Conservation (phyloP, 768 basidiomycete genomes). For the Lactarius evosmus region DNA sequence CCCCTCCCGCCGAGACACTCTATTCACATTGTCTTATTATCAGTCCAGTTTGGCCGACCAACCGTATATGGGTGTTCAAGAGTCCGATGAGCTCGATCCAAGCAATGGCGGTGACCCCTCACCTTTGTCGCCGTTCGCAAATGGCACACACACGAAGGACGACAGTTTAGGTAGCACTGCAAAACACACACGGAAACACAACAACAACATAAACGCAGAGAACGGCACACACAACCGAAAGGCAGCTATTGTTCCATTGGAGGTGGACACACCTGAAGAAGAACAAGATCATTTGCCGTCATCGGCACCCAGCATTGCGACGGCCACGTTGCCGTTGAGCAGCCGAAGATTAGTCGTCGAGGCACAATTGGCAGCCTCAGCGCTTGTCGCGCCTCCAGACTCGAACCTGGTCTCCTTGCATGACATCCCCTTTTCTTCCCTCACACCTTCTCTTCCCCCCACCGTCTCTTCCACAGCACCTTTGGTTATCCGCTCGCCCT, state of each 20-base stretch:
- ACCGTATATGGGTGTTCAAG: constrained; percentile 30
- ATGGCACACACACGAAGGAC: neutral
- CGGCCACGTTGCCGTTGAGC: constrained; percentile 12
- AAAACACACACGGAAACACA: constrained; percentile 14
- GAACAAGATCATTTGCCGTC: neutral
- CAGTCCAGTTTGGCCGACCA: constrained; percentile 49
- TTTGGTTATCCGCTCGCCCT: neutral
- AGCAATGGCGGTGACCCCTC: constrained; percentile 16
- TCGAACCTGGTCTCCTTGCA: neutral
- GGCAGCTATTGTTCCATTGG: constrained; percentile 15
- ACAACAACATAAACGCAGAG: neutral
- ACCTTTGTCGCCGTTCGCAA: constrained; percentile 6
- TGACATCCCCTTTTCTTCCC: constrained; percentile 7
- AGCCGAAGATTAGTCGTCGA: constrained; percentile 9
- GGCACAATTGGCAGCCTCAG: constrained; percentile 18
- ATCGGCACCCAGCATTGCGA: neutral
- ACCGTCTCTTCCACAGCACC: constrained; percentile 33
- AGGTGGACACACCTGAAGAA: neutral
- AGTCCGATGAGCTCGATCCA: constrained; percentile 2
- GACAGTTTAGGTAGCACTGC: constrained; percentile 4
- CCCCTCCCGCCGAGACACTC: constrained; percentile 39
- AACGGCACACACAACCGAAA: constrained; percentile 1
- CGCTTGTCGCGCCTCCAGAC: constrained; percentile 18
- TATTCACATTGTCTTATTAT: constrained; percentile 52
- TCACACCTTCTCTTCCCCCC: constrained; percentile 38